A percentile compares a stretch with the other conserved stretches of the same genome.
phyloP scores from a whole-genome alignment of 1,139 yeast genomes.

The Geotrichum aggregatum region DNA sequence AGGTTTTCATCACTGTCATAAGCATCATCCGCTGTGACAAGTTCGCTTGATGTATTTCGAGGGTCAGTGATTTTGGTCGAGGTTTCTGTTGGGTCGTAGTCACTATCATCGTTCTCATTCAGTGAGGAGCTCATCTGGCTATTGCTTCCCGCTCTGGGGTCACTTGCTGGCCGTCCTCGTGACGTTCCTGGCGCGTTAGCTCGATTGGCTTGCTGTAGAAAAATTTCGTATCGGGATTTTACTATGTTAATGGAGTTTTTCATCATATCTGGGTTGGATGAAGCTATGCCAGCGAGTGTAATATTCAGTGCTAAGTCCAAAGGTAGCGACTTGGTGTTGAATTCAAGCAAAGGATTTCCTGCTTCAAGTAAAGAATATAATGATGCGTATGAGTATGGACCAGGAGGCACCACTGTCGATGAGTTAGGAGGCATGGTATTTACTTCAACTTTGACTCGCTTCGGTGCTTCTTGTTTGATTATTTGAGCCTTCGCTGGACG shows the following conservation, averaged over 20 bases:
- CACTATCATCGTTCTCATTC: slow-evolving; percentile 11
- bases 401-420: slow-evolving; percentile 32
- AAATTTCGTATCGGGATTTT: slow-evolving; percentile 53
- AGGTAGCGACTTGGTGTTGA: slow-evolving; percentile 68
- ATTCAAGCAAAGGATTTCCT: slow-evolving; percentile 54
- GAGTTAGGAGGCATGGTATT: slow-evolving; percentile 29
- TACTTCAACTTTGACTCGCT: slow-evolving; percentile 27
- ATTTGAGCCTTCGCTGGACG: slow-evolving; percentile 24
- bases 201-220: slow-evolving; percentile 35
- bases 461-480: slow-evolving; percentile 25
- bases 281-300: slow-evolving; percentile 59
- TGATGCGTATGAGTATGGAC: slow-evolving; percentile 36
- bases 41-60: neutral
- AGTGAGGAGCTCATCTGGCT: neutral
- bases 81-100: slow-evolving; percentile 14
- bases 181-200: neutral
- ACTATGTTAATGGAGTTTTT: slow-evolving; percentile 67
- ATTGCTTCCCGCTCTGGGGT: neutral
- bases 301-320: slow-evolving; percentile 59
- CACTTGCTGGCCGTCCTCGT: neutral
- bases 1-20: slow-evolving; percentile 19
- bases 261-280: slow-evolving; percentile 51
- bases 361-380: slow-evolving; percentile 61
- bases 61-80: slow-evolving; percentile 7
- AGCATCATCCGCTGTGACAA: slow-evolving; percentile 31